phyloP scores from a whole-genome alignment of 371 early-diverging fungal species.

The Syncephalastrum racemosum region DNA sequence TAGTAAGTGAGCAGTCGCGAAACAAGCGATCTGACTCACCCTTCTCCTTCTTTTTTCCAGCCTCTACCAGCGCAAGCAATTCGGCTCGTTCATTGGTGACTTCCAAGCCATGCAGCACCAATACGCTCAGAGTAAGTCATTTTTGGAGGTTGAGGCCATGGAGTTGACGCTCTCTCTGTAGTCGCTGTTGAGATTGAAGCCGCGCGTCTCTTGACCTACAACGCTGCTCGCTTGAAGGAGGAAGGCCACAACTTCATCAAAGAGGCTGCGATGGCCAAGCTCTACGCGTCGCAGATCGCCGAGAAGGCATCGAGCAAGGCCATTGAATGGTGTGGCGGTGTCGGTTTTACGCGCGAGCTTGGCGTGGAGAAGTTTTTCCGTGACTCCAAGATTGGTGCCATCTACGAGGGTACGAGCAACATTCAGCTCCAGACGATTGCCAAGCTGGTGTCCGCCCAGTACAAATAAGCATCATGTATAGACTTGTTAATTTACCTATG shows the following conservation, averaged over 20 bases:
- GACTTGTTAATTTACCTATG: too few species aligned
- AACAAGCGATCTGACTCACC: too few species aligned
- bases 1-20: constrained; percentile 41
- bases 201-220: constrained; percentile 95
- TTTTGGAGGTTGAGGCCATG: neutral
- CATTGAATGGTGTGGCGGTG: constrained; percentile 97
- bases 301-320: constrained; percentile 87
- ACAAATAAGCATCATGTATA: constrained; percentile 28
- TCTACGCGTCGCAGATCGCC: constrained; percentile 93
- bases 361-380: constrained; percentile 94
- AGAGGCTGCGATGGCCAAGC: constrained; percentile 98
- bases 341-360: constrained; percentile 88
- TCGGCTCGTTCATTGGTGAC: constrained; percentile 80
- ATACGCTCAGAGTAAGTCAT: constrained; percentile 78
- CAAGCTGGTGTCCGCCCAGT: constrained; percentile 68
- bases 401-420: constrained; percentile 85
- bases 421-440: constrained; percentile 95
- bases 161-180: neutral
- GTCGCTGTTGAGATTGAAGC: constrained; percentile 95
- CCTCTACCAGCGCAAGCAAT: constrained; percentile 95
- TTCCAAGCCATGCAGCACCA: constrained; percentile 99
- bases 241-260: constrained; percentile 85
- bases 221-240: constrained; percentile 96
- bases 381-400: constrained; percentile 94
- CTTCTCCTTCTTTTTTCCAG: too few species aligned